Base-by-base conservation (phyloP, 139 green algal species). In the Haematococcus sp. region DNA sequence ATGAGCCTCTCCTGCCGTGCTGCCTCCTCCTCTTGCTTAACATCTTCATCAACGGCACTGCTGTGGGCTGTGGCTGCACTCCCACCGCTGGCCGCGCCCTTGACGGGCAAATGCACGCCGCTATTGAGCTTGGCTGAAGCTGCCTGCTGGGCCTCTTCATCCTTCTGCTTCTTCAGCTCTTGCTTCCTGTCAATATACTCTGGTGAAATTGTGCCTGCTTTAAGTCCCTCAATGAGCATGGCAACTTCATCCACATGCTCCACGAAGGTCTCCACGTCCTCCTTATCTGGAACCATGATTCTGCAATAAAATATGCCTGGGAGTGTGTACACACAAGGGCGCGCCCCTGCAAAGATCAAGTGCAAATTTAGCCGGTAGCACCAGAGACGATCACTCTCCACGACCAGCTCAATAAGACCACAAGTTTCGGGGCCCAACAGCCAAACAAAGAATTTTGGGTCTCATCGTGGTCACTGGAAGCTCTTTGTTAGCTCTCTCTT, bases 211-310 rank as follows among this genome's bases (percentile, higher is more conserved):
- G 75, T 90, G 55, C 89, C 89, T 5, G 68, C 66, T 35, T 89
- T 83, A 4, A 95, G 75, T 3, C 88, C 87, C 13, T 84, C 81
- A 9, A 95, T 89, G 4, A 95, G 81, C 9, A 84, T 67, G 0
- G 76, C 74, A 0, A 92, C 87, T 33, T 95, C 90, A 22, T 89
- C 79, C 22, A 93, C 90, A 15, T 81, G 80, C 1, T 91, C 85
- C 15, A 85, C 51, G 69, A 93, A 95, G 0, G 71, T 79, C 3
- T 91, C 80, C 4, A 87, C 76, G 13, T 94, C 89, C 13, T 72
- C 40, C 28, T 63, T 64, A 23, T 66, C 54, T 55, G 69, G 54
- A 32, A 66, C 68, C 68, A 74, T 60, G 2, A 22, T 65, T 25
- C 32, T 63, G 68, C 30, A 55, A 55, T 69, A 20, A 13, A 28